Conservation (phyloP, 2,329 filamentous ascomycete species). For the Nemania sp. region DNA sequence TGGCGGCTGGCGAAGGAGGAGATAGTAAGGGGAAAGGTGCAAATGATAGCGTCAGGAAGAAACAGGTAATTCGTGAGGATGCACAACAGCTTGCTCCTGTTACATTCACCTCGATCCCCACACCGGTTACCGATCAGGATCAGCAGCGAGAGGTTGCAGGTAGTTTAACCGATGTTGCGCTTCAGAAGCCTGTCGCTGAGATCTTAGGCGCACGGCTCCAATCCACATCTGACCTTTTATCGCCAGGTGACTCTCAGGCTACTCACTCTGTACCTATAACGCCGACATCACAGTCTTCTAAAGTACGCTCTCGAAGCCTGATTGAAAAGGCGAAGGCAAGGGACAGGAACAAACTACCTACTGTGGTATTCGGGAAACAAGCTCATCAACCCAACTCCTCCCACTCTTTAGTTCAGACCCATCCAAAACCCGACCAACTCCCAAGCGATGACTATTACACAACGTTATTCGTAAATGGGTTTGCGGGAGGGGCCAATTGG, state of each 20-base stretch:
- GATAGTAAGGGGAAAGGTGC: neutral
- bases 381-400: slow-evolving; percentile 63
- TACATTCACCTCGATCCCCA: slow-evolving; percentile 13
- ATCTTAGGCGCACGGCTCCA: slow-evolving; percentile 47
- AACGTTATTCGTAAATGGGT: slow-evolving; percentile 70
- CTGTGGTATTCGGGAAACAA: slow-evolving; percentile 82
- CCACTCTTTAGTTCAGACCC: slow-evolving; percentile 53
- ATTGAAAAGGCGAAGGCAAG: slow-evolving; percentile 65
- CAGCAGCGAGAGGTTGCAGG: slow-evolving; percentile 19
- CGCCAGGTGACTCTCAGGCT: slow-evolving; percentile 41
- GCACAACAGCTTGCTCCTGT: slow-evolving; percentile 1
- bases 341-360: slow-evolving; percentile 75
- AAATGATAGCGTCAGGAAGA: neutral
- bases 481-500: slow-evolving; percentile 66
- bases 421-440: slow-evolving; percentile 57
- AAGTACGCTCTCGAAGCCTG: slow-evolving; percentile 50
- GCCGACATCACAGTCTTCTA: slow-evolving; percentile 49
- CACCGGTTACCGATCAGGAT: slow-evolving; percentile 2
- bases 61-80: slow-evolving; percentile 4
- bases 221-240: slow-evolving; percentile 21
- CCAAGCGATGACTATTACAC: slow-evolving; percentile 73
- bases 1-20: neutral
- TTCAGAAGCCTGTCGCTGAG: slow-evolving; percentile 51
- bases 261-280: slow-evolving; percentile 45
- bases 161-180: slow-evolving; percentile 44